Evolutionary conservation across 495 filamentous ascomycete genomes (phyloP), one percentile per base, ranked within the genome.

Genomic region (Articulospora tetracladia): DNA sequence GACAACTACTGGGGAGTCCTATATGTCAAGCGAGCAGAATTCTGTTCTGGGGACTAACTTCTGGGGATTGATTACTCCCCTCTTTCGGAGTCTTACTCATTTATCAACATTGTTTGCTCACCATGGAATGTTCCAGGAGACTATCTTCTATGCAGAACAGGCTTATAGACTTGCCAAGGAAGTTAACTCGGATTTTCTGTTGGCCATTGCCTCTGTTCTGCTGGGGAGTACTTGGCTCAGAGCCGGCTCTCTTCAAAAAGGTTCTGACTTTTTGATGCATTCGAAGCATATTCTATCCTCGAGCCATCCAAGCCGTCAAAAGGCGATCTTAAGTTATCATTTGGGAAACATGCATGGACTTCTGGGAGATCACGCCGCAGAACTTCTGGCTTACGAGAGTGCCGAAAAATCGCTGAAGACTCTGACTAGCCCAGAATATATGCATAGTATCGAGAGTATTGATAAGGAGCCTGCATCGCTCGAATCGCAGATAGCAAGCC

Each of bases 131-230:
- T 89, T 92, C 64, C 86, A 88, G 53, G 95, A 98, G 69, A 89
- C 93, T 7, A 76, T 93, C n/a, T 94, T 92, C 71, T 96, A 96
- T 65, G 82, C 87, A 7, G 87, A 97, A 62, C 87, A 96, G 67
- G 91, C 91, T 1, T 75, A 89, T 53, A 91, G 89, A 69, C 83
- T 96, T 60, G 91, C 89, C 51, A 78, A 82, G 46, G 83, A 86
- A 13, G 81, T 87, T 10, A 75, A 81, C 34, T 86, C 91, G 2
- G 79, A 82, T 62, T 74, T 81, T 19, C 82, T 86, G 39, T 64
- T 79, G 11, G 75, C 80, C 3, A 71, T 81, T 27, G 79, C 79
- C 24, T 72, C 78, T 17, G 79, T 84, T 2, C 78, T 85, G 68
- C 75, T 89, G 47, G 87, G 85, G 11, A 80, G 80, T 22, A 79